Base-by-base conservation (phyloP, 2,329 filamentous ascomycete species). In the Fusarium stilboides region DNA sequence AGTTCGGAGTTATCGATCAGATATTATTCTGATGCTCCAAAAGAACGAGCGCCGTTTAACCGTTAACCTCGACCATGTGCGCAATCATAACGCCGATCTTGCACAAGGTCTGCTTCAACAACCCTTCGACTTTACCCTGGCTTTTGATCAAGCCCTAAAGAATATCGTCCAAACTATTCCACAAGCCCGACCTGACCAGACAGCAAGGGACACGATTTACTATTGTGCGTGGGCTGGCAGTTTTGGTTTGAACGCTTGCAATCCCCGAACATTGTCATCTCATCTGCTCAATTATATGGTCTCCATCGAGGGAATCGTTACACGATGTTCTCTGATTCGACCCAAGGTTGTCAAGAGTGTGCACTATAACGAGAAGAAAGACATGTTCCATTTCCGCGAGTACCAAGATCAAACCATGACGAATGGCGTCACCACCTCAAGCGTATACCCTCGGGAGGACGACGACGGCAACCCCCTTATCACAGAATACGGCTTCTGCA, bases 301-400 rank as follows among this genome's bases (percentile, higher is more conserved):
- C 15, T 97, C 94, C 5, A 87, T 99, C 52, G 96, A 99, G 81
- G 96, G 96, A 46, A 99, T 99, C 75, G 96, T 99, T 42, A 99
- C 96, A 36, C 92, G 96, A 79, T 97, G 94, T 81, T 98, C 94
- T 24, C 86, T 99, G 20, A 97, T 99, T 68, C 89, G 97, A 58
- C 96, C 96, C 13, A 99, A 99, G 82, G 90, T 99, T n/a, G 91
- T 98, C 66, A 97, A 97, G 83, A 98, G 96, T 81, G 94, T 99
- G 54, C 96, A 99, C 80, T 98, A 94, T 82, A 97, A 94, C 75
- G 94, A 98, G 81, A 89, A 83, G 69, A 94, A 93, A 79, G 88
- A 93, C 69, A 92, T 91, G 40, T 99, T 98, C 73, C 90, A 95
- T 75, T 94, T 93, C 76, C 88, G 94, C 69, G 94, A 96, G 78